Evolutionary conservation across 495 filamentous ascomycete genomes (phyloP), one percentile per base, ranked within the genome.

Genomic region (Aspergillus baeticus): DNA sequence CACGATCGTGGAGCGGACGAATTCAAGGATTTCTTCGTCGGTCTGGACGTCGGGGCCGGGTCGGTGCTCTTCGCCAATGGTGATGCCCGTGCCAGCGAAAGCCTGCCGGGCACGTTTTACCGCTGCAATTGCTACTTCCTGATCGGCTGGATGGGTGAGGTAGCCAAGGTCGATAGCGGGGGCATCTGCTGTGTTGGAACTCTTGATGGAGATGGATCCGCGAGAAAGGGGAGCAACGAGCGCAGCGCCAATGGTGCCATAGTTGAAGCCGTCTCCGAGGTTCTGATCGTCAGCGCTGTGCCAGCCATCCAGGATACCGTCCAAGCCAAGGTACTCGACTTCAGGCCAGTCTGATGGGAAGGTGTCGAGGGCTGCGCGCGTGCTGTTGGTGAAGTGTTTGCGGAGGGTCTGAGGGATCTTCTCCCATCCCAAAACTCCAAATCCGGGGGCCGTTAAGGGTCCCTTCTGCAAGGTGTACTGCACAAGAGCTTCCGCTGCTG

Each of bases 321-420:
- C 44, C 13, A 47, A 5, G 23, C 63, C 0, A 71, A 79, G 50
- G 75, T 78, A 50, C 78, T 77, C 80, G 13, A 84, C 55, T 18
- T 84, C 80, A 0, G 83, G 84, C 83, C 84, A 87, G 61, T 86
- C 82, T 0, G 54, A 11, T 0, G 82, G 75, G 48, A 79, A 80
- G 15, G 15, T 43, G 45, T 48, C 22, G 55, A 57, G 10, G 82
- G 74, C 38, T 63, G 66, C 1, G 46, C 10, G 17, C 63, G 42
- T 21, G 26, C 26, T 26, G 2, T 34, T 18, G 8, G 64, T 68
- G 13, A 74, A 29, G 26, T 29, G 26, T 8, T 29, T 29, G 26
- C 26, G 54, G 1, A n/a, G 26, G 1, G 58, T 43, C 18, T 67
- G 2, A 14, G 74, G 68, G 35, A 75, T 23, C 58, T 80, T 81